These are phyloP conservation scores for Coemansia sp. DNA, from an alignment of 192 early-diverging fungal species.

Conservation along the genomic window DNA sequence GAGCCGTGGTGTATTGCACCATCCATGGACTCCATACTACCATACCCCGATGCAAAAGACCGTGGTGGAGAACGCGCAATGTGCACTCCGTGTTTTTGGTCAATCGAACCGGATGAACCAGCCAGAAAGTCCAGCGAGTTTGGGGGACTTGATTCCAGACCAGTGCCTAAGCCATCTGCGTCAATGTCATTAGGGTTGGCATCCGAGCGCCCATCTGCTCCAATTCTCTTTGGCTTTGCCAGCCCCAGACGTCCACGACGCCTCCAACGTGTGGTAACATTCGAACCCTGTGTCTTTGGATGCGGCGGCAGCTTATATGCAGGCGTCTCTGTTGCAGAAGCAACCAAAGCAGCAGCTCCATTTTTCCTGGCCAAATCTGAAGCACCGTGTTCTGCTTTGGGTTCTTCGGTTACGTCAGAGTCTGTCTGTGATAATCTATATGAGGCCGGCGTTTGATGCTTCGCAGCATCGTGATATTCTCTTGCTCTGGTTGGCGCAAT, in stretches of 20 bases:
- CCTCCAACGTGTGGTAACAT: conserved; percentile 41
- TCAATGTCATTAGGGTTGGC: conserved; percentile 16
- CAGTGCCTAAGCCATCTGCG: conserved; percentile 7
- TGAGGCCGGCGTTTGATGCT: conserved; percentile 13
- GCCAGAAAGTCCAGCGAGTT: conserved; percentile 26
- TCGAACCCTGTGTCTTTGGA: conserved; percentile 36
- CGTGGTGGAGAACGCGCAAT: conserved; percentile 23
- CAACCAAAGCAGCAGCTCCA: not conserved
- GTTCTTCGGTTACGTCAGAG: conserved; percentile 5
- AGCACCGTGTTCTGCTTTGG: not conserved
- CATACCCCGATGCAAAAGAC: conserved; percentile 11
- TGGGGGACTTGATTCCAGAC: conserved; percentile 15
- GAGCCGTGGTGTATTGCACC: conserved; percentile 14
- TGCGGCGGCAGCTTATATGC: conserved; percentile 40
- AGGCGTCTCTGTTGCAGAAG: conserved; percentile 28
- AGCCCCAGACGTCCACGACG: conserved; percentile 45
- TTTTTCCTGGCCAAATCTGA: not conserved
- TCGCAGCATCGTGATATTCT: conserved; percentile 8
- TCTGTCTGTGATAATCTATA: conserved; percentile 13
- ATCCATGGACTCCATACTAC: conserved; percentile 18
- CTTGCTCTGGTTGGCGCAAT: not conserved
- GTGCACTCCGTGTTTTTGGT: conserved; percentile 13
- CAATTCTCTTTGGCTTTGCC: conserved; percentile 43
- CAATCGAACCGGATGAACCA: conserved; percentile 15
- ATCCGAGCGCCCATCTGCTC: conserved; percentile 12